Evolutionary conservation across 176 grass and related monocot genomes (phyloP), one percentile per base, ranked within the genome.

Genomic region (Thinopyrum elongatum): DNA sequence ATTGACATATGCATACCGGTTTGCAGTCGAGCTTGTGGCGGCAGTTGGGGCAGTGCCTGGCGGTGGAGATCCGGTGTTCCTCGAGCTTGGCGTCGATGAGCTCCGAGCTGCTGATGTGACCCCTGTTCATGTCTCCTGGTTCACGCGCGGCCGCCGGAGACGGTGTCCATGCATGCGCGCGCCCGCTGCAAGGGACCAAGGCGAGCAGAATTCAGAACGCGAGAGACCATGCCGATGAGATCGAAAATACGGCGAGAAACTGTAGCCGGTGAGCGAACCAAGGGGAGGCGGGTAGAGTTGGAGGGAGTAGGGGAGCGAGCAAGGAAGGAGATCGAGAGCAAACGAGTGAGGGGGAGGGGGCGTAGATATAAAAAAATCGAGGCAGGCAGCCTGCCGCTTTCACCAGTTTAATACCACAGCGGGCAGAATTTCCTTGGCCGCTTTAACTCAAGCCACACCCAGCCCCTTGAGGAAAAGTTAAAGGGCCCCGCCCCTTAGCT

Each of bases 21-120:
- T 98, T 98, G 85, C 85, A 91, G 73, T 98, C 91, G 74, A 98
- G 84, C 82, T 93, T 90, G 87, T 95, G 86, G 46, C 91, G 91
- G 80, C 95, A 98, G 85, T 86, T 91, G 36, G 95, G 95, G 77
- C 95, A 98, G 82, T 95, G 95, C 80, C 91, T 90, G 39, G 85
- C 57, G 42, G 86, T 87, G 67, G 84, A 93, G 83, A 98, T 98
- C 78, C 91, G 91, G 90, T 95, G 93, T 87, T 98, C 95, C 39
- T 95, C 95, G 27, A 98, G 91, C 87, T 98, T 98, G 36, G 94
- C 91, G 80, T 93, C 92, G 64, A 98, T 98, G 82, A 94, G 90
- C 80, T 94, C 88, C 67, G 92, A 94, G 93, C 93, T 92, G 85
- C 93, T 92, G 87, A 86, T 80, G 42, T 92, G 87, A 26, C 85